Evolutionary conservation across 495 filamentous ascomycete species (phyloP).

Genomic region (Evansstolkia leycettana): DNA sequence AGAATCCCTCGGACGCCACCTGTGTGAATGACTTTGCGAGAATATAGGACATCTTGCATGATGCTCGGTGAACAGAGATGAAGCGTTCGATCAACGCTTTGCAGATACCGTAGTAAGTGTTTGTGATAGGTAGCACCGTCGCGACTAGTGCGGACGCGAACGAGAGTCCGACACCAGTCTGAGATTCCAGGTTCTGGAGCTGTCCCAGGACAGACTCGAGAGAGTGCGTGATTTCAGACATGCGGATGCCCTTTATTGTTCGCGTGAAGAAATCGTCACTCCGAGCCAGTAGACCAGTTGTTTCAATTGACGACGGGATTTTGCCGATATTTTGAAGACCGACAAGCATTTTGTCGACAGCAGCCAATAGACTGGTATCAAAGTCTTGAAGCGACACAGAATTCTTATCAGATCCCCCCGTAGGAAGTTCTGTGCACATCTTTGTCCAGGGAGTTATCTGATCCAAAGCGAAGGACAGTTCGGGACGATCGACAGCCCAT

Average conservation of each 20-base stretch:
- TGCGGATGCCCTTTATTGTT: constrained; percentile 45
- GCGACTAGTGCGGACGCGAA: constrained; percentile 49
- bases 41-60: constrained; percentile 60
- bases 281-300: constrained; percentile 48
- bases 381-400: constrained; percentile 26
- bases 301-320: constrained; percentile 42
- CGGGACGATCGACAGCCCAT: constrained; percentile 35
- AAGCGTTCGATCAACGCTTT: constrained; percentile 37
- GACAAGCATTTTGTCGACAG: constrained; percentile 56
- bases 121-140: constrained; percentile 57
- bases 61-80: constrained; percentile 47
- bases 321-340: constrained; percentile 60
- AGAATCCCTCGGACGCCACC: constrained; percentile 77
- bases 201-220: constrained; percentile 37
- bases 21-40: constrained; percentile 64
- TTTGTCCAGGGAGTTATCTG: constrained; percentile 43
- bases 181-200: constrained; percentile 36
- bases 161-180: constrained; percentile 25
- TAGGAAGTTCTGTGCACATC: constrained; percentile 7
- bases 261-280: constrained; percentile 45
- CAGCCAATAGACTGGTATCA: constrained; percentile 43
- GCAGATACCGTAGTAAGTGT: constrained; percentile 56
- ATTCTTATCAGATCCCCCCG: constrained; percentile 5
- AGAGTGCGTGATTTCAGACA: constrained; percentile 37
- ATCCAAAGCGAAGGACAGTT: constrained; percentile 48